Percentiles rank a stretch among this genome's conserved stretches.
These are phyloP conservation scores for Populus tomentosa DNA, from an alignment of 441 rosid species.

Conservation along the genomic window DNA sequence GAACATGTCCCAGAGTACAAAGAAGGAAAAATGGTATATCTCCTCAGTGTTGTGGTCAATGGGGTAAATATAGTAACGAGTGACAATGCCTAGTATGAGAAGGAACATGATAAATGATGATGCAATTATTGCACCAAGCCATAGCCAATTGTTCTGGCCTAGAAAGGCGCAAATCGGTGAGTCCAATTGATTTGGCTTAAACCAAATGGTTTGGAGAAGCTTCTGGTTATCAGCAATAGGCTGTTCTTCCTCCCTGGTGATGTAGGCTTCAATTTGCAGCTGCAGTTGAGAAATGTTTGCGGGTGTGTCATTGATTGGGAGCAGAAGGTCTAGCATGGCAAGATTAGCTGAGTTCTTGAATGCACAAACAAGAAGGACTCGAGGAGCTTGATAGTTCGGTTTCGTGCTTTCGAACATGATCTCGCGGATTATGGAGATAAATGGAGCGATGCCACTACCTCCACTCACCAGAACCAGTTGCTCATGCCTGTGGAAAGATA, in stretches of 20 bases:
- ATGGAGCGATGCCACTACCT: slow-evolving; percentile 86
- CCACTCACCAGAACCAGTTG: slow-evolving; percentile 77
- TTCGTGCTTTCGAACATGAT: slow-evolving; percentile 38
- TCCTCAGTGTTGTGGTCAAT: slow-evolving; percentile 33
- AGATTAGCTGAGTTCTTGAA: slow-evolving; percentile 66
- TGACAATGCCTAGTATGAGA: slow-evolving; percentile 46
- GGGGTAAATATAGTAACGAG: slow-evolving; percentile 52
- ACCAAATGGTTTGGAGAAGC: slow-evolving; percentile 35
- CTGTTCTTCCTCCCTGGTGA: slow-evolving; percentile 50
- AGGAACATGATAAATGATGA: slow-evolving; percentile 65
- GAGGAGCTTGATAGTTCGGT: slow-evolving; percentile 36
- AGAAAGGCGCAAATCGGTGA: slow-evolving; percentile 46
- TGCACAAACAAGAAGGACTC: slow-evolving; percentile 52
- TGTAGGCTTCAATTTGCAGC: slow-evolving; percentile 65
- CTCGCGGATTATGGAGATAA: slow-evolving; percentile 70
- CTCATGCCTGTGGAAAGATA: slow-evolving; percentile 40
- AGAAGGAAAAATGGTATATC: slow-evolving; percentile 15
- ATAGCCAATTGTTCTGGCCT: slow-evolving; percentile 72
- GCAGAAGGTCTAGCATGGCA: slow-evolving; percentile 61
- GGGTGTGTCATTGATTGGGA: slow-evolving; percentile 42
- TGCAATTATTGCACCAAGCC: slow-evolving; percentile 57
- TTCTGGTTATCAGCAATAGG: slow-evolving; percentile 16
- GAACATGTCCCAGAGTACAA: slow-evolving; percentile 37
- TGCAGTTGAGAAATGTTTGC: slow-evolving; percentile 34
- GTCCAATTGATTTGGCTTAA: slow-evolving; percentile 56